These are phyloP conservation scores for Penicillium steckii DNA, from an alignment of 495 filamentous ascomycete species.

Conservation along the genomic window DNA sequence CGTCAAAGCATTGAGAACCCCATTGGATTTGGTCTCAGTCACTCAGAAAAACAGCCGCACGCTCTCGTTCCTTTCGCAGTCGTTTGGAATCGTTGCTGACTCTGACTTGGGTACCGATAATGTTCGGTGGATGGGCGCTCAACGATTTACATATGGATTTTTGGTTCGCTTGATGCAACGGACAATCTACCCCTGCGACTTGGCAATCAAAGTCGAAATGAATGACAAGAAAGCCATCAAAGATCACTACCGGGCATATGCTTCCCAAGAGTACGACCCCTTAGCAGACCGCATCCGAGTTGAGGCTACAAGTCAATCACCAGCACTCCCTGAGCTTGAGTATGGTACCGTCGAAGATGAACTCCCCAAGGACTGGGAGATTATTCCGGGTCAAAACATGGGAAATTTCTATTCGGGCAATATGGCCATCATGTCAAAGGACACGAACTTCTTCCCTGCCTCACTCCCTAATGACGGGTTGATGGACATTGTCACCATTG, in stretches of 20 bases:
- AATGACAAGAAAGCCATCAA: constrained; percentile 75
- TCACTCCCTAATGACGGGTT: constrained; percentile 81
- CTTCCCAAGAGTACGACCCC: constrained; percentile 27
- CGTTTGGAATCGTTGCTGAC: constrained; percentile 87
- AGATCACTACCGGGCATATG: constrained; percentile 63
- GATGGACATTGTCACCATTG: constrained; percentile 79
- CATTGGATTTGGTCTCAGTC: constrained; percentile 82
- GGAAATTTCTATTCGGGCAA: constrained; percentile 96
- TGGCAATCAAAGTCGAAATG: constrained; percentile 78
- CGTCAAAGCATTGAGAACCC: constrained; percentile 78
- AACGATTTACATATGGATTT: constrained; percentile 83
- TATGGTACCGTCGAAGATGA: constrained; percentile 79
- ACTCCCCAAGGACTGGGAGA: constrained; percentile 71
- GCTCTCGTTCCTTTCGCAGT: constrained; percentile 88
- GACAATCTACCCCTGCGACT: constrained; percentile 81
- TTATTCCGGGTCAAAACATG: constrained; percentile 68
- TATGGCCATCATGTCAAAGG: constrained; percentile 88
- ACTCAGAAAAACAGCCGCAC: constrained; percentile 73
- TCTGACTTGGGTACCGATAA: constrained; percentile 85
- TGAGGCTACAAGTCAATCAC: constrained; percentile 25
- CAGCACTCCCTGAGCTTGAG: constrained; percentile 67
- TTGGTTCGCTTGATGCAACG: constrained; percentile 67
- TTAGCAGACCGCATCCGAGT: constrained; percentile 20
- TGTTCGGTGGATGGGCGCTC: constrained; percentile 85
- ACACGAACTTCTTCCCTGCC: constrained; percentile 84